phyloP scores from a whole-genome alignment of 139 green algal genomes.

The Chlamydomonas sphaeroides region DNA sequence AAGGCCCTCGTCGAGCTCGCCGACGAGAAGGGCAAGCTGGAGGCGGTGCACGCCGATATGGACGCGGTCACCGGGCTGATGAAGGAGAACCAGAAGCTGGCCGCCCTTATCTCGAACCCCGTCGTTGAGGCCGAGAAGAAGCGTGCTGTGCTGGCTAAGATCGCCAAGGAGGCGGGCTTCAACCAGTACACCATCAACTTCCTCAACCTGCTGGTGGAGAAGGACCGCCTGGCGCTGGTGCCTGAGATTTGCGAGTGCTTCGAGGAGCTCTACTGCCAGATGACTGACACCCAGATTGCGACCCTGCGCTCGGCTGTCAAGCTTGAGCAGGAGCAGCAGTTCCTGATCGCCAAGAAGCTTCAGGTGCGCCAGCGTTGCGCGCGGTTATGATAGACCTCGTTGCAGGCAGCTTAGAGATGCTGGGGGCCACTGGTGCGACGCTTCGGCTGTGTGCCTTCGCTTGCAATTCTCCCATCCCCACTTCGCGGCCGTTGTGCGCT shows the following conservation, averaged over 20 bases:
- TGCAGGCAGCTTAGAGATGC: no score
- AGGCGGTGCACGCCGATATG: slow-evolving; percentile 88
- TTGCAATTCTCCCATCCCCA: background rate
- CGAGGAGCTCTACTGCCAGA: slow-evolving; percentile 93
- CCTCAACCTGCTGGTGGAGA: slow-evolving; percentile 95
- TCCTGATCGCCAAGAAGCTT: slow-evolving; percentile 99
- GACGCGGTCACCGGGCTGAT: slow-evolving; percentile 73
- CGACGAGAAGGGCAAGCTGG: slow-evolving; percentile 84
- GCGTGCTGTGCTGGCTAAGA: slow-evolving; percentile 84
- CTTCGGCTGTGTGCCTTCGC: no score
- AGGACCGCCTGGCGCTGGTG: slow-evolving; percentile 84
- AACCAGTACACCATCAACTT: slow-evolving; percentile 93
- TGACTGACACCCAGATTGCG: slow-evolving; percentile 98
- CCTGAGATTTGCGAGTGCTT: slow-evolving; percentile 92
- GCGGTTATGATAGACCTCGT: no score
- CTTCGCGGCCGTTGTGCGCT: no score
- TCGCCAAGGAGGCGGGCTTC: slow-evolving; percentile 85
- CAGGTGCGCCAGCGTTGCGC: slow-evolving; percentile 40
- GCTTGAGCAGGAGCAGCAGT: slow-evolving; percentile 99
- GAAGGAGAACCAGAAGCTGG: slow-evolving; percentile 76
- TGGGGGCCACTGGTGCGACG: no score
- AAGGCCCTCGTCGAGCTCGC: slow-evolving; percentile 95
- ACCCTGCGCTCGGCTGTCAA: slow-evolving; percentile 92
- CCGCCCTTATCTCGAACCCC: slow-evolving; percentile 91
- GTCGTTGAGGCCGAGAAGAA: slow-evolving; percentile 85